Evolutionary conservation across 192 early-diverging fungal genomes (phyloP).

Genomic region (Umbelopsis sp.): DNA sequence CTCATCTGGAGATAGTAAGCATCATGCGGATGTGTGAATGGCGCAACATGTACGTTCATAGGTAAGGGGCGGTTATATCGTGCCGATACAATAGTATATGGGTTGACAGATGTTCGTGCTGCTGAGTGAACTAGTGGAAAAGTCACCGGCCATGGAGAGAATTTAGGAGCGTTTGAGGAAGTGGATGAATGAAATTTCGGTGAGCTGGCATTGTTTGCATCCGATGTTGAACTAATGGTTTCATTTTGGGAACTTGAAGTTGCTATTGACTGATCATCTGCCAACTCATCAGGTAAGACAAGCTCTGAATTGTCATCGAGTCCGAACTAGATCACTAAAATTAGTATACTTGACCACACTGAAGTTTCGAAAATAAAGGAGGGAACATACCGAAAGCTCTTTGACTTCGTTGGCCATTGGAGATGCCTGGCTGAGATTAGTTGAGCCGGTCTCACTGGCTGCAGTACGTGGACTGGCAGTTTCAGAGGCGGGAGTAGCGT

Average conservation of each 20-base stretch:
- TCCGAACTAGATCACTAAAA: neutral
- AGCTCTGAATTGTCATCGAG: neutral
- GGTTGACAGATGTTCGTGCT: slow-evolving; percentile 3
- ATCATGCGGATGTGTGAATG: slow-evolving; percentile 12
- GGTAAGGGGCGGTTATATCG: slow-evolving; percentile 8
- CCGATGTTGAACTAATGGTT: neutral
- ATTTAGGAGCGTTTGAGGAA: neutral
- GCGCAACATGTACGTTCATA: slow-evolving; percentile 14
- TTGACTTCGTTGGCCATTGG: neutral
- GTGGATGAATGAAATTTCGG: slow-evolving; percentile 10
- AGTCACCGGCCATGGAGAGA: slow-evolving; percentile 14
- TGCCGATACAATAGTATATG: slow-evolving; percentile 11
- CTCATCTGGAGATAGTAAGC: slow-evolving; percentile 15
- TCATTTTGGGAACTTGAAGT: neutral
- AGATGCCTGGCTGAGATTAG: neutral
- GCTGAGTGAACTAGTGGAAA: slow-evolving; percentile 9
- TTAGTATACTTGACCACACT: neutral
- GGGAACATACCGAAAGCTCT: neutral
- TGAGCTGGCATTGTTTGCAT: neutral
- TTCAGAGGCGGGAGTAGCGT: neutral
- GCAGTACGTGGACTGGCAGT: neutral
- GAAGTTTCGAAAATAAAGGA: neutral
- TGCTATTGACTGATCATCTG: neutral
- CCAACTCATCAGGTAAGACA: slow-evolving; percentile 4
- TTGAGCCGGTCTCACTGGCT: neutral